A percentile compares a stretch with the other conserved stretches of the same genome.
These are phyloP conservation scores for Blastomyces percursus DNA, from an alignment of 2,329 filamentous ascomycete species.

Conservation along the genomic window DNA sequence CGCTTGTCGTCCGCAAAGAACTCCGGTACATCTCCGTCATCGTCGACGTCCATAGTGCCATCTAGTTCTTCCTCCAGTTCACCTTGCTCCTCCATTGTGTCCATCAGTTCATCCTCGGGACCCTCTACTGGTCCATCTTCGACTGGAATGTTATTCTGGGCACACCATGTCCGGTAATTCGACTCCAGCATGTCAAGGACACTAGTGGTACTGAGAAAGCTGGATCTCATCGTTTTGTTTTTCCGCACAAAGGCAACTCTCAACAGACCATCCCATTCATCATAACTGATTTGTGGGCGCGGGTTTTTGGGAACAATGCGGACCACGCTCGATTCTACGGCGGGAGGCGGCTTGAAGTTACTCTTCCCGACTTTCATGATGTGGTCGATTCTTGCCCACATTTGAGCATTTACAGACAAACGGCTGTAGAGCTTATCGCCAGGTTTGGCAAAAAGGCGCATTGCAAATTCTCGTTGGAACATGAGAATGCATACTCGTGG, in stretches of 20 bases:
- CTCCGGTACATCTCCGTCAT: constrained; percentile 59
- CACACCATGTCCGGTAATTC: constrained; percentile 86
- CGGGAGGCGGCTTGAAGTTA: constrained; percentile 91
- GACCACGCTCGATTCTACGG: constrained; percentile 85
- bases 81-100: constrained; percentile 22
- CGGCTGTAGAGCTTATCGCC: constrained; percentile 83
- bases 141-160: constrained; percentile 67
- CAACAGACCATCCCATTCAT: constrained; percentile 88
- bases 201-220: constrained; percentile 68
- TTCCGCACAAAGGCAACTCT: constrained; percentile 74
- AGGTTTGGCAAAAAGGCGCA: constrained; percentile 76
- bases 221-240: constrained; percentile 78
- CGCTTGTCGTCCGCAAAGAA: constrained; percentile 63
- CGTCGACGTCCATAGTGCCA: constrained; percentile 41
- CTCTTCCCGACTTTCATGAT: constrained; percentile 93
- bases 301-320: constrained; percentile 80
- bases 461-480: constrained; percentile 92
- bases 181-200: constrained; percentile 72
- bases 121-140: constrained; percentile 50
- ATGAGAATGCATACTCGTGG: constrained; percentile 82
- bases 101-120: constrained; percentile 27
- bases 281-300: constrained; percentile 77
- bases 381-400: constrained; percentile 62
- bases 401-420: constrained; percentile 86
- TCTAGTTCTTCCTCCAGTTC: constrained; percentile 39